Percentiles rank a stretch among this genome's conserved stretches.
Evolutionary conservation across 345 rosid species (phyloP).

Genomic region (Cochlearia excelsa): DNA sequence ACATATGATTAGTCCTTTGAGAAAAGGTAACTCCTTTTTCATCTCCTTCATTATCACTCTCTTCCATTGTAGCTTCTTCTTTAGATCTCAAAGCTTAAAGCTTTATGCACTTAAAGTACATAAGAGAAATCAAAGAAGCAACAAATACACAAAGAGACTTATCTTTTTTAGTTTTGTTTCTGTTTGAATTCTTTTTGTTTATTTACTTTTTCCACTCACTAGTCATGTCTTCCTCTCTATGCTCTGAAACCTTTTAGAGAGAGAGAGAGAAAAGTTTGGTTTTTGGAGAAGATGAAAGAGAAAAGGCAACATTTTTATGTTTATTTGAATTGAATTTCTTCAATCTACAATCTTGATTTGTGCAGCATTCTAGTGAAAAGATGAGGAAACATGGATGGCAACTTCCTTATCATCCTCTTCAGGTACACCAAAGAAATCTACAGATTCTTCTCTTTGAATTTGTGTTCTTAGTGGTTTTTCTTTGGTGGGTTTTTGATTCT

Average conservation of each 20-base stretch:
- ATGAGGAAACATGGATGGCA: conserved; percentile 99
- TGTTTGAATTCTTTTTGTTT: conserved; percentile 1
- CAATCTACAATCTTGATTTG: conserved; percentile 32
- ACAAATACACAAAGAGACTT: conserved; percentile 30
- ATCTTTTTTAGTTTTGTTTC: conserved; percentile 22
- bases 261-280: conserved; percentile 30
- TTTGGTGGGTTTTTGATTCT: conserved; percentile 30
- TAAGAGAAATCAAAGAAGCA: conserved; percentile 37
- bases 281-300: conserved; percentile 48
- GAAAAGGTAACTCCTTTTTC: no score
- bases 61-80: no score
- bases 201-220: conserved; percentile 22
- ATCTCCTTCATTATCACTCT: no score
- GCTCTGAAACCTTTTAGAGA: conserved; percentile 11
- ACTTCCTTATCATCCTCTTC: conserved; percentile 98
- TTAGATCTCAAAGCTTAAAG: conserved; percentile 22
- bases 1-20: no score
- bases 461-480: not conserved
- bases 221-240: conserved; percentile 34
- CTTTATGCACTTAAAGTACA: conserved; percentile 39
- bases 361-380: conserved; percentile 41
- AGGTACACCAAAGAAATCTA: conserved; percentile 44
- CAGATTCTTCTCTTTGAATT: not conserved
- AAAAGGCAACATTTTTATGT: conserved; percentile 26
- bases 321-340: conserved; percentile 28